phyloP scores from a whole-genome alignment of 2,329 filamentous ascomycete species.

The Ophiostoma fasciatum region DNA sequence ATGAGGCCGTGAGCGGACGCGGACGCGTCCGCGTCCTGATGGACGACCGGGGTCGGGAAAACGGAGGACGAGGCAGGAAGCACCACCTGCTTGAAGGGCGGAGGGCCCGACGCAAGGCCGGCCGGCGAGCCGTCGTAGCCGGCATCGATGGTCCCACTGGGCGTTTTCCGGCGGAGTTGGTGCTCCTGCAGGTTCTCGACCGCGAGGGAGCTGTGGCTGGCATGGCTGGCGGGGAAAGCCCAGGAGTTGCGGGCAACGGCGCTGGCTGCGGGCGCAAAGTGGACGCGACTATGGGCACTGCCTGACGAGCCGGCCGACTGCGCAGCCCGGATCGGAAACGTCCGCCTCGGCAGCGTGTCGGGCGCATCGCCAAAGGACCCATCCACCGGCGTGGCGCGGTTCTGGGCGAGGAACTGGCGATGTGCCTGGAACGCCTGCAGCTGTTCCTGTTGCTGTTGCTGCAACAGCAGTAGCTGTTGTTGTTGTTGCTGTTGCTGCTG shows the following conservation, averaged over 20 bases:
- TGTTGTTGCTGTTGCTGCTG: conserved; percentile 11
- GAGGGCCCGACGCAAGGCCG: conserved; percentile 57
- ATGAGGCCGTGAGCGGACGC: no score
- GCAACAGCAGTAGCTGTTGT: conserved; percentile 8
- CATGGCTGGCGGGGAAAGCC: not conserved
- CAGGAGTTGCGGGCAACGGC: conserved; percentile 11
- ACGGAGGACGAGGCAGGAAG: conserved; percentile 39
- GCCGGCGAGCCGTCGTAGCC: conserved; percentile 77
- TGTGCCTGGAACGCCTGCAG: conserved; percentile 5
- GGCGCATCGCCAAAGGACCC: not conserved
- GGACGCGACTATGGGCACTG: conserved; percentile 6
- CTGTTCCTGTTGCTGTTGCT: conserved; percentile 6
- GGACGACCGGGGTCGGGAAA: conserved; percentile 18
- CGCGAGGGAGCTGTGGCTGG: conserved; percentile 5
- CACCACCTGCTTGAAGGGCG: conserved; percentile 70
- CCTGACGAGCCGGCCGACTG: conserved; percentile 16
- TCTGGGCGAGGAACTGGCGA: conserved; percentile 7
- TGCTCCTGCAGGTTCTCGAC: conserved; percentile 42
- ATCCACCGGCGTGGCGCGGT: conserved; percentile 5
- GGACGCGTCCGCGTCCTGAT: no score
- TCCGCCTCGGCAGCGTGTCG: conserved; percentile 15
- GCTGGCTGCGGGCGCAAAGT: not conserved
- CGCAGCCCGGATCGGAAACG: conserved; percentile 23
- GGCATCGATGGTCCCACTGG: conserved; percentile 80
- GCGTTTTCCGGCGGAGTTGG: conserved; percentile 79